phyloP scores from a whole-genome alignment of 1,284 basidiomycete genomes.

The Hemileccinum hortonii region DNA sequence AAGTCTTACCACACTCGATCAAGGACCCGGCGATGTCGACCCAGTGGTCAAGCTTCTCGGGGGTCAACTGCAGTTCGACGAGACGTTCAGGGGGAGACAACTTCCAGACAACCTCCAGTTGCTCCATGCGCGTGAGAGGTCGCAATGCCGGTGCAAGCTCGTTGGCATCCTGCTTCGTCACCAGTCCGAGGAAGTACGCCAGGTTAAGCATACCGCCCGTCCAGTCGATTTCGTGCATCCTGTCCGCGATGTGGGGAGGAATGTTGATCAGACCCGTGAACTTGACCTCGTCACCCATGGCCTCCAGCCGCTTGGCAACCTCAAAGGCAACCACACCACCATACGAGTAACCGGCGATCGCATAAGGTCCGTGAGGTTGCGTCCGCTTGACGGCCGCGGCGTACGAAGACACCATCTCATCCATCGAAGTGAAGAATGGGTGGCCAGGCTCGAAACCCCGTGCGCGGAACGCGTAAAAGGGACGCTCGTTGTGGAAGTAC shows the following conservation, averaged over 20 bases:
- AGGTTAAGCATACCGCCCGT: constrained; percentile 38
- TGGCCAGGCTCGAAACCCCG: constrained; percentile 41
- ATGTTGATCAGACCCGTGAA: constrained; percentile 41
- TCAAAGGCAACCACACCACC: constrained; percentile 45
- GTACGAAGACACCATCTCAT: constrained; percentile 41
- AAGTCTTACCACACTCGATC: constrained; percentile 28
- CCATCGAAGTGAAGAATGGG: constrained; percentile 34
- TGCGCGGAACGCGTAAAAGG: constrained; percentile 42
- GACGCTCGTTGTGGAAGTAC: constrained; percentile 35
- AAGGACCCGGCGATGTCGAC: constrained; percentile 26
- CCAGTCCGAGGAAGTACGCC: no score
- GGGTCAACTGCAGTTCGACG: constrained; percentile 22
- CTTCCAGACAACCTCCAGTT: constrained; percentile 14
- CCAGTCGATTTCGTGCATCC: constrained; percentile 41
- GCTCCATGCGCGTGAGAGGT: no score
- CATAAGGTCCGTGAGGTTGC: constrained; percentile 40
- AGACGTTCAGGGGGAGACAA: constrained; percentile 24
- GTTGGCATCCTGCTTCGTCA: no score
- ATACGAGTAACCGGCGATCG: constrained; percentile 44
- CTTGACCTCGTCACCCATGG: constrained; percentile 31
- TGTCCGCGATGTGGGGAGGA: constrained; percentile 39
- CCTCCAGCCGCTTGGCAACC: constrained; percentile 37
- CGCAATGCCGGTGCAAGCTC: no score
- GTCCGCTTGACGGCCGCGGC: constrained; percentile 32
- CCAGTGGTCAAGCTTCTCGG: constrained; percentile 25